Percentiles rank a stretch among this genome's conserved stretches.
Conservation (phyloP, 2,329 filamentous ascomycete species). For the Cercospora berteroae region DNA sequence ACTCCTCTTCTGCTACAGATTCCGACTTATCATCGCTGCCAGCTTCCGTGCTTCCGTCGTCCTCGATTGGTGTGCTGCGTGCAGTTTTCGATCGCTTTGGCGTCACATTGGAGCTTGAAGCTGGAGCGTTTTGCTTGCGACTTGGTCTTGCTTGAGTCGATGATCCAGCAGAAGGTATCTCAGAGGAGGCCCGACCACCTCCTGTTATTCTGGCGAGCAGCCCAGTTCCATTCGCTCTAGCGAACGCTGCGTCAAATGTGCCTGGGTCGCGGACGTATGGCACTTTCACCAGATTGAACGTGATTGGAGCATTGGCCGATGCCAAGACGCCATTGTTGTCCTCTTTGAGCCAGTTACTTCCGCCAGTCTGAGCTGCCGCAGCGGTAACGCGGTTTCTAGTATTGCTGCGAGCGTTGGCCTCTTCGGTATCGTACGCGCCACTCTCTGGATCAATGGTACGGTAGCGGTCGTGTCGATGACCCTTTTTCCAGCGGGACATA, state of each 20-base stretch:
- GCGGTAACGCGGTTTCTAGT: neutral
- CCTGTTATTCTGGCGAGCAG: neutral
- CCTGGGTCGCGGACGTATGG: neutral
- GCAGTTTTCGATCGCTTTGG: neutral
- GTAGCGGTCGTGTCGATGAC: neutral
- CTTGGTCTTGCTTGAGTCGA: neutral
- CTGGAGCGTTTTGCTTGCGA: neutral
- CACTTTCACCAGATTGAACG: neutral
- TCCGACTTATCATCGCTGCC: neutral
- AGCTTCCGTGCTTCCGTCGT: neutral
- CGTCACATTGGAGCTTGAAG: neutral
- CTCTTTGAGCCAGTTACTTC: conserved; percentile 7
- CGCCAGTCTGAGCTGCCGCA: neutral
- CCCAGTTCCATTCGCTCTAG: neutral
- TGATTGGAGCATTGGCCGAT: neutral
- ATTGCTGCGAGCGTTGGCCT: neutral
- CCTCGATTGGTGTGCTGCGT: neutral
- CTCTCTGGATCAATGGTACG: neutral
- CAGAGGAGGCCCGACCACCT: neutral
- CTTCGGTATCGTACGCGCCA: neutral
- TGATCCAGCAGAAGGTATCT: neutral
- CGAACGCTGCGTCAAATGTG: conserved; percentile 1
- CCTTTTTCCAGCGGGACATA: neutral
- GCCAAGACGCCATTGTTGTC: neutral
- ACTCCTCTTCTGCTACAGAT: neutral